A percentile compares a stretch with the other conserved stretches of the same genome.
Conservation (phyloP, 2,329 filamentous ascomycete genomes). For the Xylaria sp. region DNA sequence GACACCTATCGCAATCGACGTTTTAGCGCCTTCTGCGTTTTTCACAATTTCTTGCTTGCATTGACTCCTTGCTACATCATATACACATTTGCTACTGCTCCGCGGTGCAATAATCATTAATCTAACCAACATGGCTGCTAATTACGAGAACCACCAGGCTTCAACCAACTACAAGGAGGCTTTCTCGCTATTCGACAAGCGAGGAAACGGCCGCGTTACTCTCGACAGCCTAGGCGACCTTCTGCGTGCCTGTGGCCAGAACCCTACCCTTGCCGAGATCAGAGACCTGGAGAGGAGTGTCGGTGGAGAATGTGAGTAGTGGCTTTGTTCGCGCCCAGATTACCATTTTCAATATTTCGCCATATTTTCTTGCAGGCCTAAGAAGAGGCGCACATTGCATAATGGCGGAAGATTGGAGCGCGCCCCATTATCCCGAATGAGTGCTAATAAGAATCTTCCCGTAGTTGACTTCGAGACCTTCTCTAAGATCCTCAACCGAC, state of each 20-base stretch:
- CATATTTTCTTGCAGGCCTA: background rate
- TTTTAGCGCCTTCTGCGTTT: background rate
- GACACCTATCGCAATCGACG: conserved; percentile 13
- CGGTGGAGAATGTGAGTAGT: conserved; percentile 85
- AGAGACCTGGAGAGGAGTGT: conserved; percentile 89
- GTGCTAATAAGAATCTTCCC: conserved; percentile 20
- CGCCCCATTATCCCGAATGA: background rate
- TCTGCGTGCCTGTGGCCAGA: conserved; percentile 95
- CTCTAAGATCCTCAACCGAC: conserved; percentile 94
- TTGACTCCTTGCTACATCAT: conserved; percentile 14
- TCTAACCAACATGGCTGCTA: conserved; percentile 47
- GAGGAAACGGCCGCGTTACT: conserved; percentile 91
- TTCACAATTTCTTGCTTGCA: conserved; percentile 23
- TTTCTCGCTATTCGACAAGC: conserved; percentile 99
- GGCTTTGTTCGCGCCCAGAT: conserved; percentile 25
- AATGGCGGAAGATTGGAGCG: background rate
- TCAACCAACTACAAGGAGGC: conserved; percentile 99
- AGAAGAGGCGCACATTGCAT: background rate
- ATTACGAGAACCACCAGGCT: conserved; percentile 61
- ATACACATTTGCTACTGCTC: conserved; percentile 27
- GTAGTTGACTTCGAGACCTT: conserved; percentile 98
- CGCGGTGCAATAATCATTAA: conserved; percentile 23
- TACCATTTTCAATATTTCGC: background rate
- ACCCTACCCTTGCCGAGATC: conserved; percentile 94
- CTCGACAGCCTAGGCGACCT: conserved; percentile 91